Percentiles rank a stretch among this genome's conserved stretches.
Evolutionary conservation across 202 grass and related monocot genomes (phyloP).

Genomic region (Brachypodium distachyon): DNA sequence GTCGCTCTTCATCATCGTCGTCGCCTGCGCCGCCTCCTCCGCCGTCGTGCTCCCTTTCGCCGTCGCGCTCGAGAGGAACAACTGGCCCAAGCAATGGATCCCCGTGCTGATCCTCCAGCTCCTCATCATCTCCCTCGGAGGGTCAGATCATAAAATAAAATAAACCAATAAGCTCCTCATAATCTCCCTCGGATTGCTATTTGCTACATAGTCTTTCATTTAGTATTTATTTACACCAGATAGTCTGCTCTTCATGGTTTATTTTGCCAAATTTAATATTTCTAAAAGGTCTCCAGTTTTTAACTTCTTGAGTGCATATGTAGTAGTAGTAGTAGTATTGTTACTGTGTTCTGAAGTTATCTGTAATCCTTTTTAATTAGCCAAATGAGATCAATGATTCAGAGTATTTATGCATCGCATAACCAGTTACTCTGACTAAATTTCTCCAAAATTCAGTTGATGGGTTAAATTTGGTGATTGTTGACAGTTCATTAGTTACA

Average conservation of each 20-base stretch:
- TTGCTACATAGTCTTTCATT: too few species aligned
- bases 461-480: neutral
- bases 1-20: slow-evolving; percentile 39
- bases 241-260: too few species aligned
- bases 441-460: neutral
- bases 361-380: neutral
- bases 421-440: neutral
- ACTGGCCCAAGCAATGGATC: slow-evolving; percentile 34
- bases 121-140: slow-evolving; percentile 35
- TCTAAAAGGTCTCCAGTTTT: too few species aligned
- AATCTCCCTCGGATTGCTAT: too few species aligned
- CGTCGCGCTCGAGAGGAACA: slow-evolving; percentile 37
- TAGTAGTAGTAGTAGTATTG: too few species aligned
- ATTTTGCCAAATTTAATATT: too few species aligned
- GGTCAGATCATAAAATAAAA: slow-evolving; percentile 21
- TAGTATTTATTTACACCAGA: too few species aligned
- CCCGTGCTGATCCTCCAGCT: slow-evolving; percentile 25
- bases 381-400: neutral
- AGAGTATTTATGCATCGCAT: neutral
- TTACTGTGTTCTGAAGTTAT: neutral
- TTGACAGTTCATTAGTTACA: neutral
- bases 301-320: too few species aligned
- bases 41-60: slow-evolving; percentile 38
- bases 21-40: slow-evolving; percentile 34
- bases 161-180: too few species aligned